A percentile compares a stretch with the other conserved stretches of the same genome.
Conservation (phyloP, 1,284 basidiomycete species). For the Heterobasidion parviporum region DNA sequence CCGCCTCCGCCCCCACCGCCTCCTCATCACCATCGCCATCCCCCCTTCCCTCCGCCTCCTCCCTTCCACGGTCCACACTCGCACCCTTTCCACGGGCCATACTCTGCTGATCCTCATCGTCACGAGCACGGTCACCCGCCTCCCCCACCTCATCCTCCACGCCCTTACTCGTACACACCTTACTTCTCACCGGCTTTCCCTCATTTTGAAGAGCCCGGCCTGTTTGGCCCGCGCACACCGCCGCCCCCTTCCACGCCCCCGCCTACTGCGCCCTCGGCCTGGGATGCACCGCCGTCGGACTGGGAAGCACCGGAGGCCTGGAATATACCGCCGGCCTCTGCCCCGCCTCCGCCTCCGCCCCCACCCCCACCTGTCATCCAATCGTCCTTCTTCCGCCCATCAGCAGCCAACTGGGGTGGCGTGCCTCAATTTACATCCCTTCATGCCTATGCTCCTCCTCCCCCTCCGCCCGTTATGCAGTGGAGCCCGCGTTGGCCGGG, state of each 20-base stretch:
- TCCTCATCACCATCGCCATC: background rate
- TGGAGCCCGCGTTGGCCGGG: background rate
- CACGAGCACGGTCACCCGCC: background rate
- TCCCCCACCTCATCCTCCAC: constrained; percentile 1
- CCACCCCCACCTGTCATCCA: background rate
- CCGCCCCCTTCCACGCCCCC: too few species aligned
- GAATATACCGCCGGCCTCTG: too few species aligned
- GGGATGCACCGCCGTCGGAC: too few species aligned
- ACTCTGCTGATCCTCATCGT: background rate
- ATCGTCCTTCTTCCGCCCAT: constrained; percentile 1
- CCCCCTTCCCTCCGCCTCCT: background rate
- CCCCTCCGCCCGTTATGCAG: background rate
- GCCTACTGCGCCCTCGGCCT: background rate
- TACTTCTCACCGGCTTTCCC: too few species aligned
- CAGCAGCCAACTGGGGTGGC: background rate
- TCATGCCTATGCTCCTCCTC: background rate
- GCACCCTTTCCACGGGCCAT: background rate
- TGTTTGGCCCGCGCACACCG: background rate
- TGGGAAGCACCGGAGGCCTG: too few species aligned
- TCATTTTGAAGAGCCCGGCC: too few species aligned
- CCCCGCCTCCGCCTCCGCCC: too few species aligned
- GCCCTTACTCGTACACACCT: background rate
- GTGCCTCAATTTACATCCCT: background rate
- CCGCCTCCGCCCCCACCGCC: background rate
- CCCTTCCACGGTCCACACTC: background rate